Base-by-base conservation (phyloP, 331 rosid species). In the Phaseolus coccineus region DNA sequence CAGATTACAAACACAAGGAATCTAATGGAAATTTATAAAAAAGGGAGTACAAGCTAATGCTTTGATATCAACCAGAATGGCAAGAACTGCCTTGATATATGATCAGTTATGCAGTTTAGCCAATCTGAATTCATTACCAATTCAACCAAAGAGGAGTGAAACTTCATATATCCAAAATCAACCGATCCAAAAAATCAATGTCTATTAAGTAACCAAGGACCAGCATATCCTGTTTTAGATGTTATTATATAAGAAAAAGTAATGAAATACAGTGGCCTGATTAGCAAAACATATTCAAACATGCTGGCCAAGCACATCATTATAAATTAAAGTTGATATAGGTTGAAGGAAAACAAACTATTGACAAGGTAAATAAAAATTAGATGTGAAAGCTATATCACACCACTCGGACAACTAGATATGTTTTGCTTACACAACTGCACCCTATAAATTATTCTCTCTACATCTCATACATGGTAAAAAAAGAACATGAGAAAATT, bases 311-410 rank as follows among this genome's bases (percentile, higher is more conserved):
- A 8, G 50, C 33, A 55, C 42, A 40, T 73, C 10, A 51, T 50
- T 50, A 80, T 71, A 71, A 71, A 62, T 47, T 70, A 58, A 28
- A 89, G 69, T 86, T 87, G 84, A 82, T 65, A 70, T 64, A 77
- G 55, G 89, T 89, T 3, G 87, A 91, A 30, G 50, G 6, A 62
- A 48, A 46, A 62, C 9, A 11, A 31, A 10, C 27, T 11, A 30
- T 65, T 64, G 13, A 51, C 25, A 47, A 47, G 57, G 30, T 46
- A n/a, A 30, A 44, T 15, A 40, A 59, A 56, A 39, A 27, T 25
- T 58, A 16, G 71, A 47, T 33, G 33, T 46, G 57, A 75, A 46
- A 40, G 46, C 46, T 40, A 40, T 28, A 58, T 24, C 39, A 13
- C 71, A 37, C 5, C 24, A 67, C 22, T 40, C 2, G 9, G 10